phyloP scores from a whole-genome alignment of 2,329 filamentous ascomycete species.

The Ascochyta clinopodiicola region DNA sequence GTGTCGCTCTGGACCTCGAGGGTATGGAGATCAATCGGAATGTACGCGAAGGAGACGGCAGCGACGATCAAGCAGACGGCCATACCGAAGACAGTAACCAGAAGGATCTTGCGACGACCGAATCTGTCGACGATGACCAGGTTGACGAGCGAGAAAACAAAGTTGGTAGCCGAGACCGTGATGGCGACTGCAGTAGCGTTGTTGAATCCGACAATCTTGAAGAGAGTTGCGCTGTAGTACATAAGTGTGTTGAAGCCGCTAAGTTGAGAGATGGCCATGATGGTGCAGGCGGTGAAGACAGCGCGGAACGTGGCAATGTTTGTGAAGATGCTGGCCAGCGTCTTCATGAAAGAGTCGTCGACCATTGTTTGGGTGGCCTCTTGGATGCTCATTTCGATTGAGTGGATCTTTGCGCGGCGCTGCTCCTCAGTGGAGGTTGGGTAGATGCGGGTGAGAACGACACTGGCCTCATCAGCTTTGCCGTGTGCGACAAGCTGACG shows the following conservation, averaged over 20 bases:
- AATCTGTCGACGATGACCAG: conserved; percentile 79
- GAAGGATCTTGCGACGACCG: conserved; percentile 73
- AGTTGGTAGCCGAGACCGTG: conserved; percentile 81
- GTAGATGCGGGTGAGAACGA: conserved; percentile 45
- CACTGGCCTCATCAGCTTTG: conserved; percentile 39
- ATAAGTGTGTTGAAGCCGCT: conserved; percentile 75
- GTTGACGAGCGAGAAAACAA: conserved; percentile 77
- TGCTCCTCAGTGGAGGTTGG: conserved; percentile 35
- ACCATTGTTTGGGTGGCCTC: conserved; percentile 40
- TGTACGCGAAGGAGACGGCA: conserved; percentile 73
- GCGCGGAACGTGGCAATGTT: conserved; percentile 44
- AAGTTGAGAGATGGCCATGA: conserved; percentile 48
- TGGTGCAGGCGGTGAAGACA: conserved; percentile 43
- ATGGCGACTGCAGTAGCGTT: conserved; percentile 81
- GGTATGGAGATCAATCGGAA: conserved; percentile 57
- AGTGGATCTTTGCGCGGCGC: conserved; percentile 34
- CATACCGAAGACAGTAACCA: conserved; percentile 67
- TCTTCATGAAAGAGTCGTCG: conserved; percentile 42
- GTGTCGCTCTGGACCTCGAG: conserved; percentile 39
- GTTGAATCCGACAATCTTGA: conserved; percentile 72
- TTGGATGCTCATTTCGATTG: conserved; percentile 41
- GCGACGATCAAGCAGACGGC: conserved; percentile 71
- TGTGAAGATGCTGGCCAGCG: conserved; percentile 43
- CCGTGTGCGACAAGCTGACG: conserved; percentile 48
- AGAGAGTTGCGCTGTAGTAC: conserved; percentile 66